Base-by-base conservation (phyloP, 371 early-diverging fungal genomes). In the Batkoa obscura region DNA sequence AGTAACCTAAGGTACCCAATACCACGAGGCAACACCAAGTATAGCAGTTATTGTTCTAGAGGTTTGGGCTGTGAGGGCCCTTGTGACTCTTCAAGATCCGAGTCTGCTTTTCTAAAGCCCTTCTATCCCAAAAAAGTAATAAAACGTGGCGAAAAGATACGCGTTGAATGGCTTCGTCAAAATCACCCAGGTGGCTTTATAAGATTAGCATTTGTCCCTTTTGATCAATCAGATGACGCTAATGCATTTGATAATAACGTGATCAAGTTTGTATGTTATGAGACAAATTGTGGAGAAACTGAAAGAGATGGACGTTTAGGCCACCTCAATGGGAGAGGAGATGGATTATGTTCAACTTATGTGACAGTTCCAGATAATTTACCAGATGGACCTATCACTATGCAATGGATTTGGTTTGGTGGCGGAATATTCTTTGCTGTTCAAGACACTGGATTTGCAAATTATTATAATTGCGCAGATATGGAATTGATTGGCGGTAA, bases 171-270 rank as follows among this genome's bases (percentile, higher is more conserved):
- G 79, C 55, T 63, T 12, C 66, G 79, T 4, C 65, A 68, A 55
- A 79, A 79, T 62, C 79, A 79, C 51, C 75, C 79, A 0, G 79
- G 74, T 2, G 79, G 79, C 2, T 79, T 79, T 58, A 72, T 79
- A 34, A 69, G 78, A 12, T 60, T 76, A 39, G 63, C 72, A 10
- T 68, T 79, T 62, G 72, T 70, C 4, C 72, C 74, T n/a, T 72
- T 73, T 62, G 63, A 67, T 51, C 56, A 71, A 30, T 72, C 74
- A 5, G 73, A 79, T 55, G 61, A 61, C 55, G 70, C 70, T 66
- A 38, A 56, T 2, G 69, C 68, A 3, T 77, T 79, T 56, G 69
- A 77, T 58, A 57, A 65, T 36, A 68, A 71, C 33, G 60, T 66
- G 0, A 58, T 67, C 54, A 70, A 77, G 50, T 76, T 68, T 60